phyloP scores from a whole-genome alignment of 306 rosid species.

The Glycyrrhiza uralensis region DNA sequence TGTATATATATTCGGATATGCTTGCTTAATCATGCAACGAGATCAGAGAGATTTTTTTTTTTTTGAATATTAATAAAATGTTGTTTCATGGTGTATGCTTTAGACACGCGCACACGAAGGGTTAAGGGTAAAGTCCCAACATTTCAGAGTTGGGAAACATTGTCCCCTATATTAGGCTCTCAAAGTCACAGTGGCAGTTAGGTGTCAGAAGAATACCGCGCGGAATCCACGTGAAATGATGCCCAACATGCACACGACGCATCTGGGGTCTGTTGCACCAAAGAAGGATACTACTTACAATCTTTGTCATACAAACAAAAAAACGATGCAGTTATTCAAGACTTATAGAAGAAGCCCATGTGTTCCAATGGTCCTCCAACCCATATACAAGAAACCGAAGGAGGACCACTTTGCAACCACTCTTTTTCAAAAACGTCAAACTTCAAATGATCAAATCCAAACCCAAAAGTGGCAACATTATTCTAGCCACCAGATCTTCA shows the following conservation, averaged over 20 bases:
- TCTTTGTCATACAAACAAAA: neutral
- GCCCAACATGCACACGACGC: slow-evolving; percentile 34
- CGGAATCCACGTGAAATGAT: slow-evolving; percentile 39
- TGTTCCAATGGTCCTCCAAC: slow-evolving; percentile 39
- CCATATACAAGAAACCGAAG: neutral
- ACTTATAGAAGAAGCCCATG: neutral
- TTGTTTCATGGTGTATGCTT: slow-evolving; percentile 10
- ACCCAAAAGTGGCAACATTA: neutral
- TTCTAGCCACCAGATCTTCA: neutral
- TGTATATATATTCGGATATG: neutral
- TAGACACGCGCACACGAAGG: neutral
- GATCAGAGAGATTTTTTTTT: neutral
- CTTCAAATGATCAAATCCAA: neutral
- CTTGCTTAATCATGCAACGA: neutral
- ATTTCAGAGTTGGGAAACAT: slow-evolving; percentile 22
- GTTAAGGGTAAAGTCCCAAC: slow-evolving; percentile 14
- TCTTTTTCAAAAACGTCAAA: neutral
- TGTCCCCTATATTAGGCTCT: slow-evolving; percentile 24
- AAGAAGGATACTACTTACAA: too few relatives aligned
- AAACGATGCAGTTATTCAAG: neutral
- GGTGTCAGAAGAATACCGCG: slow-evolving; percentile 8
- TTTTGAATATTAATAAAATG: too few relatives aligned
- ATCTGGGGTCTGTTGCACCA: slow-evolving; percentile 25
- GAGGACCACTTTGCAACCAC: slow-evolving; percentile 33
- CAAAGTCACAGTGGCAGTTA: slow-evolving; percentile 1